Base-by-base conservation (phyloP, 164 flowering plant genomes). In the Chimonanthus salicifolius region DNA sequence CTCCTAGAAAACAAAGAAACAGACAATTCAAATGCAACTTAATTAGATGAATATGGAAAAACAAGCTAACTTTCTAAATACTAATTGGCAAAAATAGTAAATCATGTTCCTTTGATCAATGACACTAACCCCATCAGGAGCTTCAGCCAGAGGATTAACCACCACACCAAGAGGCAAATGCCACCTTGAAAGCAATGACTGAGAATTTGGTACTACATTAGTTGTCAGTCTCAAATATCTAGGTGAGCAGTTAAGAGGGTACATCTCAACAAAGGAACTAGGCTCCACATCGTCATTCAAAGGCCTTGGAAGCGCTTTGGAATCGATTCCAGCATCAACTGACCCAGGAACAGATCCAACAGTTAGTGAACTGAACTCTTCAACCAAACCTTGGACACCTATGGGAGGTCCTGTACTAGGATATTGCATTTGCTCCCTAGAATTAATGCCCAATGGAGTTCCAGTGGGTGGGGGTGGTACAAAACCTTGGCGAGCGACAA, bases 111-210 rank as follows among this genome's bases (percentile, higher is more conserved):
- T 7, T 44, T 68, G 21, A 74, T 64, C 21, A 70, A 49, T 13
- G 33, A 33, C 70, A 85, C 98, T 82, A 47, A 95, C 99, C 97
- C 97, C 99, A 69, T 81, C 84, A 75, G 98, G 95, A 86, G 91
- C 75, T 84, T 89, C 92, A 5, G 99, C 99, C 58, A 95, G 94
- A 72, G 99, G 99, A 81, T 94, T 91, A 79, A 93, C 90, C 78
- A 92, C 97, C 18, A 94, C 97, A 82, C 95, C 99, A 70, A 95
- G 87, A 78, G 98, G 97, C 78, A 93, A 88, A 83, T 95, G 97
- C 99, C 99, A 95, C 84, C 97, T 85, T 47, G 99, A 88, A 64
- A 79, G 81, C 83, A 95, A 83, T 47, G 99, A 92, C 72, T 89
- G 94, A 6, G 99, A 92, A 80, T 81, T 92, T 74, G 99, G 99